Evolutionary conservation across 2,329 filamentous ascomycete genomes (phyloP), one percentile per base, ranked within the genome.

Genomic region (Cordyceps javanica): DNA sequence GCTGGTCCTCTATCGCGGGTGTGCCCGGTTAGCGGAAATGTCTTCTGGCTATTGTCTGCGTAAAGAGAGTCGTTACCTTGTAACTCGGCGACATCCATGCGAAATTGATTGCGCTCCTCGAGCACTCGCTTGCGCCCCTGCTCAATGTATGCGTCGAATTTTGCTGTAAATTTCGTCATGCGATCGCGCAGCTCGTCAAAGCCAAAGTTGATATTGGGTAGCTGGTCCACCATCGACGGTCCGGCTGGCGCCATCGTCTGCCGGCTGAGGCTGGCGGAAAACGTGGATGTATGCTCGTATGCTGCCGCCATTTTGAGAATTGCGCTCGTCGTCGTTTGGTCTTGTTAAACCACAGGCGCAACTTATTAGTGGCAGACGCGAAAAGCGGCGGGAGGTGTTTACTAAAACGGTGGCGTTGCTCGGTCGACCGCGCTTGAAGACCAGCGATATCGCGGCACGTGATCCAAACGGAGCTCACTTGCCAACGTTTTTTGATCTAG

Each of bases 151-250:
- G 87, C 86, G 69, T 99, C 94, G 66, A 99, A 99, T 65, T 85
- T 88, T 9, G 85, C 82, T 0, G 89, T 97, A 71, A 99, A 99
- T 62, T 89, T 90, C 55, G 87, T 82, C 94, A 99, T 97, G 73
- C 91, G 89, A 67, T 93, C 91, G 73, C 93, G 92, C 69, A 99
- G 75, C 65, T 97, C 91, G 66, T 97, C 92, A 72, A 97, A 97
- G 59, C 91, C 91, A 72, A 99, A 97, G 73, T 96, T 91, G 72
- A 96, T 89, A 70, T 82, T 90, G 36, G 94, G 94, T 9, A 99
- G 83, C 51, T 85, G 84, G 70, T 91, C 88, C 42, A 86, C 87
- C 75, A 90, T 84, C 7, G 86, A 89, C 14, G 85, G 82, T 42
- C 78, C 82, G 48, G 77, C 75, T 41, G 83, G 77, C 30, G 81